Evolutionary conservation across 805 yeast species (phyloP).

Genomic region (Debaryomyces castellii): DNA sequence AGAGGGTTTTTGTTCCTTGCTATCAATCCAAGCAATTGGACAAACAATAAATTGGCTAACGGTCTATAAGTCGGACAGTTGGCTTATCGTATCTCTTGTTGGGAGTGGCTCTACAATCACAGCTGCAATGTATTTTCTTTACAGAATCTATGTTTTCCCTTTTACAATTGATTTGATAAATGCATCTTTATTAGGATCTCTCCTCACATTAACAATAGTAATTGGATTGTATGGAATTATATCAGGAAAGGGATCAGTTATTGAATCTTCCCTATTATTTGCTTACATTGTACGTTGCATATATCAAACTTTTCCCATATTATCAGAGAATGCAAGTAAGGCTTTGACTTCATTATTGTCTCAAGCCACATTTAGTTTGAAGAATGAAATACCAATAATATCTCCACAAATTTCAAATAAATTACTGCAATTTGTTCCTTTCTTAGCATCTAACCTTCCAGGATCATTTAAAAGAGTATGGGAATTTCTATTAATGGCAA

Average conservation of each 20-base stretch:
- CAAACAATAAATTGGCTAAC: slow-evolving; percentile 75
- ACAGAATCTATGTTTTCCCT: slow-evolving; percentile 79
- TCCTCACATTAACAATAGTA: slow-evolving; percentile 70
- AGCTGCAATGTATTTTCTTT: slow-evolving; percentile 71
- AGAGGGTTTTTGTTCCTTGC: slow-evolving; percentile 90
- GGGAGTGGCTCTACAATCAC: slow-evolving; percentile 75
- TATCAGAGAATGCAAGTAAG: slow-evolving; percentile 52
- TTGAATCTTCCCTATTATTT: slow-evolving; percentile 81
- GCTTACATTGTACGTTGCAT: slow-evolving; percentile 91
- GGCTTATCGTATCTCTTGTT: slow-evolving; percentile 74
- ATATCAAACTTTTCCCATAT: slow-evolving; percentile 88
- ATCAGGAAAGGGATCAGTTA: slow-evolving; percentile 81
- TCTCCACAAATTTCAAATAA: slow-evolving; percentile 37
- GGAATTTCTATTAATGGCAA: slow-evolving; percentile 52
- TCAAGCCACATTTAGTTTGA: slow-evolving; percentile 32
- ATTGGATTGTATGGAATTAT: slow-evolving; percentile 82
- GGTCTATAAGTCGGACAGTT: slow-evolving; percentile 61
- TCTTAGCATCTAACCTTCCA: slow-evolving; percentile 52
- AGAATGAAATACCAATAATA: slow-evolving; percentile 34
- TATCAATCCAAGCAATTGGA: slow-evolving; percentile 91
- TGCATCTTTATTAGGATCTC: slow-evolving; percentile 84
- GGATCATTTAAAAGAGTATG: slow-evolving; percentile 53
- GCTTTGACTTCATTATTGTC: slow-evolving; percentile 31
- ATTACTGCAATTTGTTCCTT: slow-evolving; percentile 36
- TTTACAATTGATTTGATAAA: slow-evolving; percentile 66